Evolutionary conservation across 768 basidiomycete species (phyloP).

Genomic region (Lyophyllum decastes): DNA sequence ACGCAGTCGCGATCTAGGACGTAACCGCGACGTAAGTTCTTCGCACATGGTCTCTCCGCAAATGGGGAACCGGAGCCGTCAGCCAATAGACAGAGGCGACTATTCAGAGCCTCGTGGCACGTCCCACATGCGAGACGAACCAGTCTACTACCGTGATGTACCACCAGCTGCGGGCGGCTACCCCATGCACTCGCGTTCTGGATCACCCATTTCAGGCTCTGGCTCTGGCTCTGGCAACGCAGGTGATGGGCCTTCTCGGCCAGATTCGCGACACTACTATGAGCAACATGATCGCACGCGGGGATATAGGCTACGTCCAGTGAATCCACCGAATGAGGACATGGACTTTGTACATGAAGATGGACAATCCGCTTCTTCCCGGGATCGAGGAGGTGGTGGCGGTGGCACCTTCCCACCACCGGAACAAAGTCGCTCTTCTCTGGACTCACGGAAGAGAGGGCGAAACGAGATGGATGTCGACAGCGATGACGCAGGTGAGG

Average conservation of each 20-base stretch:
- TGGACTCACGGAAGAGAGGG: conserved; percentile 57
- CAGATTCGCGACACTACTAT: conserved; percentile 55
- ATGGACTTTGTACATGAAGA: conserved; percentile 58
- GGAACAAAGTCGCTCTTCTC: conserved; percentile 40
- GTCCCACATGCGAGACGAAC: conserved; percentile 38
- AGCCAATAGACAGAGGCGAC: conserved; percentile 29
- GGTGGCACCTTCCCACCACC: conserved; percentile 33
- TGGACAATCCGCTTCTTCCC: conserved; percentile 37
- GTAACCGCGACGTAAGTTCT: conserved; percentile 24
- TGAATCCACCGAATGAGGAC: conserved; percentile 48
- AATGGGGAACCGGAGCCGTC: conserved; percentile 35
- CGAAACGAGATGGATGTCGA: conserved; percentile 69
- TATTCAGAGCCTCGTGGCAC: conserved; percentile 33
- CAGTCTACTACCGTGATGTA: conserved; percentile 36
- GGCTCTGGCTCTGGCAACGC: conserved; percentile 42
- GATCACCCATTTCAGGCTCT: conserved; percentile 58
- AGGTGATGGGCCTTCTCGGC: conserved; percentile 48
- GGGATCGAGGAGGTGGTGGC: conserved; percentile 38
- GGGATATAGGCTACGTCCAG: conserved; percentile 54
- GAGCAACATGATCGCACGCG: conserved; percentile 46
- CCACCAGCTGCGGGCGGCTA: conserved; percentile 32
- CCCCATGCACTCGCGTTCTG: conserved; percentile 52
- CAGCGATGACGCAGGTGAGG: conserved; percentile 46
- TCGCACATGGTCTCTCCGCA: conserved; percentile 44
- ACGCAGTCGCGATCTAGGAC: conserved; percentile 29